Evolutionary conservation across 2,329 filamentous ascomycete genomes (phyloP).

Genomic region (Fusarium tanahbumbuense): DNA sequence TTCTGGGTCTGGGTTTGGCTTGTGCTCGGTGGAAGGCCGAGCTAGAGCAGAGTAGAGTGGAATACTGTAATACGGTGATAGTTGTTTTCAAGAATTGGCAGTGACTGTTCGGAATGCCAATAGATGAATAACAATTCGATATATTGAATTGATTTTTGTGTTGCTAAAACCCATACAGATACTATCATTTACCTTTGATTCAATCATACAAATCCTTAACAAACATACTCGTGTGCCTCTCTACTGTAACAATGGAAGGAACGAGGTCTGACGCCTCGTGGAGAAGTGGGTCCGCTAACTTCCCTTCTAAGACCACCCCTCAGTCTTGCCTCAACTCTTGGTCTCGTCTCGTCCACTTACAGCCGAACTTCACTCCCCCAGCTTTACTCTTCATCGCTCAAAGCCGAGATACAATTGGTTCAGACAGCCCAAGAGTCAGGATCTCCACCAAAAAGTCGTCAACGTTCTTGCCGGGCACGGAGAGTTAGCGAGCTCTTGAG

Average conservation of each 20-base stretch:
- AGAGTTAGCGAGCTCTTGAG: slow-evolving; percentile 23
- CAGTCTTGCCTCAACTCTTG: not conserved
- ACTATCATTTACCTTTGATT: not conserved
- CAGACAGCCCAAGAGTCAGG: slow-evolving; percentile 12
- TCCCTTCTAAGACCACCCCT: slow-evolving; percentile 1
- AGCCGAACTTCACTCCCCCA: slow-evolving; percentile 35
- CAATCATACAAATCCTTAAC: not conserved
- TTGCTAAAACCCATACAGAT: not conserved
- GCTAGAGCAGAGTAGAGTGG: slow-evolving; percentile 4
- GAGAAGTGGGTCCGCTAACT: slow-evolving; percentile 32
- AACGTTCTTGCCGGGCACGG: slow-evolving; percentile 23
- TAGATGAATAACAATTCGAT: not conserved
- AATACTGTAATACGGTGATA: not conserved
- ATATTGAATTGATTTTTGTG: not conserved
- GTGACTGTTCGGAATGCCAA: not conserved
- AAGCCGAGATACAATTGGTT: not conserved
- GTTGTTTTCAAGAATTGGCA: not conserved
- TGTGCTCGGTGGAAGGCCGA: slow-evolving; percentile 40
- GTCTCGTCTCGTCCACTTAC: slow-evolving; percentile 12
- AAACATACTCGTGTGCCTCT: slow-evolving; percentile 8
- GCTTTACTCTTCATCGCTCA: slow-evolving; percentile 13
- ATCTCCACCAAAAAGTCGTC: slow-evolving; percentile 11
- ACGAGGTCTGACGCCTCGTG: slow-evolving; percentile 11
- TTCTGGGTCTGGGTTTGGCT: not conserved
- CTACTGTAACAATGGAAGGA: slow-evolving; percentile 1